Evolutionary conservation across 1,139 yeast genomes (phyloP).

Genomic region (Oligophagozyma castellii): DNA sequence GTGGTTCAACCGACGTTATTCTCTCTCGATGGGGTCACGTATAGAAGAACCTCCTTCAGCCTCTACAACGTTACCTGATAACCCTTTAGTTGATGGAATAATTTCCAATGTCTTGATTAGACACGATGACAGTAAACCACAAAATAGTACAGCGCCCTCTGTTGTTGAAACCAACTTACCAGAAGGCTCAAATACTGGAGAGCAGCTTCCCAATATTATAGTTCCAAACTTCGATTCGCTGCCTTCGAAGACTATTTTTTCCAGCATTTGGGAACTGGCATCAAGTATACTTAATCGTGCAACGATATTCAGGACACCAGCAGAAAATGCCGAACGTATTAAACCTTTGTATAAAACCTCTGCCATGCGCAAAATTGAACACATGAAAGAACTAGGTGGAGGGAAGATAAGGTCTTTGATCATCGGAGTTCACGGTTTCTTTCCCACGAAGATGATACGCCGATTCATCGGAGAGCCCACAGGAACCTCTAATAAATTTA

Average conservation of each 20-base stretch:
- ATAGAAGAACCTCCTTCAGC: no score
- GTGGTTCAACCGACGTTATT: no score
- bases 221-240: conserved; percentile 21
- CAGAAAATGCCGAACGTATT: conserved; percentile 6
- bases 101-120: no score
- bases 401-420: conserved; percentile 32
- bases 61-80: no score
- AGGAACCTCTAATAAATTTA: conserved; percentile 79
- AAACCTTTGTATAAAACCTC: conserved; percentile 10
- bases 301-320: no score
- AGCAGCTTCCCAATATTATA: conserved; percentile 16
- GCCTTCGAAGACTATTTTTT: conserved; percentile 13
- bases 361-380: conserved; percentile 10
- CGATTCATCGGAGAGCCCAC: conserved; percentile 87
- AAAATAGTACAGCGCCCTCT: no score
- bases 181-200: conserved; percentile 1
- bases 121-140: no score
- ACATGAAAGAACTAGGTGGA: conserved; percentile 10
- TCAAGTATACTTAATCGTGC: neutral
- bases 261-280: neutral
- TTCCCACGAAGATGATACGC: conserved; percentile 75
- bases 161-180: no score
- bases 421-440: conserved; percentile 91
- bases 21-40: no score
- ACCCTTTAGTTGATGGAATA: no score